A percentile compares a stretch with the other conserved stretches of the same genome.
These are phyloP conservation scores for Globisporangium recalcitrans DNA, from an alignment of 352 stramenopile genomes.

Conservation along the genomic window DNA sequence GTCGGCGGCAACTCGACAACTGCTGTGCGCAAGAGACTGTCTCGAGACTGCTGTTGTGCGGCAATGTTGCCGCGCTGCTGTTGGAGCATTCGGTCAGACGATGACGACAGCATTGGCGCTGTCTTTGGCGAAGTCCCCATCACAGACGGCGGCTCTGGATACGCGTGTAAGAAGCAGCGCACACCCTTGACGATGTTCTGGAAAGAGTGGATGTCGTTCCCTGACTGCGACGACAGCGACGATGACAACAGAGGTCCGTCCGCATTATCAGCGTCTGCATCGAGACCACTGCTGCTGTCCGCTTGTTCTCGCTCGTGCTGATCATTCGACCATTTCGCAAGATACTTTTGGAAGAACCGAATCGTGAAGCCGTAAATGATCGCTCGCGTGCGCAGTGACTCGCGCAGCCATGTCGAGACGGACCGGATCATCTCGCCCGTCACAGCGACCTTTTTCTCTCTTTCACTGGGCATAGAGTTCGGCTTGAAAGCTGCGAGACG, in stretches of 20 bases:
- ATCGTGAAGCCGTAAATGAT: conserved; percentile 77
- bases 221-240: conserved; percentile 16
- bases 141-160: conserved; percentile 27
- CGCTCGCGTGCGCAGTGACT: conserved; percentile 44
- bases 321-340: conserved; percentile 54
- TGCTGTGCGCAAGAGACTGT: conserved; percentile 47
- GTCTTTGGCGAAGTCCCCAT: neutral
- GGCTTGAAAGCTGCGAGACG: conserved; percentile 10
- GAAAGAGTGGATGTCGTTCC: conserved; percentile 40
- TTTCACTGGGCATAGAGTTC: conserved; percentile 1
- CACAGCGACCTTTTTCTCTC: conserved; percentile 13
- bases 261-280: conserved; percentile 13
- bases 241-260: conserved; percentile 6
- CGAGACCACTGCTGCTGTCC: conserved; percentile 11
- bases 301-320: conserved; percentile 21
- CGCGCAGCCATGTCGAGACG: conserved; percentile 44
- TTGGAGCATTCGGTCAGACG: neutral
- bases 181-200: conserved; percentile 82
- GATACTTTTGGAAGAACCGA: conserved; percentile 64
- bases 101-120: neutral
- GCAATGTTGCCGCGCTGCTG: conserved; percentile 15
- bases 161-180: conserved; percentile 63
- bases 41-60: conserved; percentile 19
- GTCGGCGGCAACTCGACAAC: conserved; percentile 53
- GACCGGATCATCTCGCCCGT: conserved; percentile 40